Evolutionary conservation across 1,284 basidiomycete species (phyloP), one percentile per base, ranked within the genome.

Genomic region (Malassezia restricta): DNA sequence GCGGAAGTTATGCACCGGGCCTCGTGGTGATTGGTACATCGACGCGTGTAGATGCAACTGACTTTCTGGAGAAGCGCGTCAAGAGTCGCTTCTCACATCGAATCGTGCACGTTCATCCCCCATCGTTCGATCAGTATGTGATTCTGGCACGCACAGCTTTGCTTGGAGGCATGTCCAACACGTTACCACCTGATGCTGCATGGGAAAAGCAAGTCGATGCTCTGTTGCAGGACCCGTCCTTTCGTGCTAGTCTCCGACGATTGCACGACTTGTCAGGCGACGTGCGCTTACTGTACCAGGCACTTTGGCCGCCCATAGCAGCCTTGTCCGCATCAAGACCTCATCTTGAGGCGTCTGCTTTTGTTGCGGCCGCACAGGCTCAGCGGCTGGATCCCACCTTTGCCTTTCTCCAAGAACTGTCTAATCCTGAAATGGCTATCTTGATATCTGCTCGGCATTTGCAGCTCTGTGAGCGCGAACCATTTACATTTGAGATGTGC

Each of bases 401-500:
- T n/a, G 29, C 47, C 14, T 38, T 42, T 11, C 30, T 55, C 5
- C 49, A 44, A 39, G 61, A 63, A 29, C 51, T 72, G 28, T 62
- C 63, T 43, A 56, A 62, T 24, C 57, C 63, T 0, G 66, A 71
- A 38, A 52, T 69, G n/a, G 61, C 65, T 1, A 51, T 72, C 0
- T 58, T 72, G 8, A 60, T 72, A 31, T 50, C 69, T 1, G 56
- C 69, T 35, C 66, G 65, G 41, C 69, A 72, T n/a, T 49, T 72
- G 0, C 61, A 63, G 42, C 55, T 58, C 3, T 57, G 61, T 14
- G 66, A 65, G 38, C 57, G 62, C 8, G 37, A 43, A n/a, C 53
- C 63, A n/a, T 72, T 72, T 53, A 72, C 68, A 48, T 71, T 71
- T 45, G 69, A 70, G 51, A 68, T 71, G 66, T 59, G 57, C 30